Percentiles rank a stretch among this genome's conserved stretches.
phyloP scores from a whole-genome alignment of 208 protist species.

The Endotrypanum monterogeii region DNA sequence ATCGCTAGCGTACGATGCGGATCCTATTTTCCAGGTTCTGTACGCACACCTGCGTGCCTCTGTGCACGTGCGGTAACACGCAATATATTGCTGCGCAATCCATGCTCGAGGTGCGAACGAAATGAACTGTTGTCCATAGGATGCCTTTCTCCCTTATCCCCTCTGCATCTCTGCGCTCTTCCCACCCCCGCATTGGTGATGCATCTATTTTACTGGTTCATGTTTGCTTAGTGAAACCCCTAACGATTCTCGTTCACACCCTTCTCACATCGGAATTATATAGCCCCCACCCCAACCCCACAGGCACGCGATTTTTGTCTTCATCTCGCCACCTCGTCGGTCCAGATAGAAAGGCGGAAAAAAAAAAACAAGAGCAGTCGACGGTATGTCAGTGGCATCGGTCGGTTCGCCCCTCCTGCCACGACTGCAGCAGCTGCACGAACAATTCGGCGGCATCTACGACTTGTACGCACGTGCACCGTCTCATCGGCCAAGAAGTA shows the following conservation, averaged over 20 bases:
- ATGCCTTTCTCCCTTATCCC: neutral
- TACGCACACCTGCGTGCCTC: neutral
- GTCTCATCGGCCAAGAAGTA: neutral
- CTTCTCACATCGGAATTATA: neutral
- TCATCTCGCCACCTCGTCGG: too few relatives aligned
- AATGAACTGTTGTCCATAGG: neutral
- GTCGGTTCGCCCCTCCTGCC: neutral
- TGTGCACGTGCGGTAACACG: neutral
- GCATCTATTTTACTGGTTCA: neutral
- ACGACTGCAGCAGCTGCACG: conserved; percentile 23
- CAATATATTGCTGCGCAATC: too few relatives aligned
- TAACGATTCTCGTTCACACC: neutral
- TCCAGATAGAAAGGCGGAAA: too few relatives aligned
- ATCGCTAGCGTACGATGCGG: neutral
- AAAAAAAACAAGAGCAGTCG: neutral
- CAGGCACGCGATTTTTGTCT: neutral
- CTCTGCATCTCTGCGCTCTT: neutral
- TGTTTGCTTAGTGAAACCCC: neutral
- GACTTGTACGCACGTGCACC: conserved; percentile 5
- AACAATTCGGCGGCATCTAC: conserved; percentile 18
- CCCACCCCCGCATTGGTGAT: neutral
- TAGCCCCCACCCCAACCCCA: neutral
- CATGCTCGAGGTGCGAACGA: neutral
- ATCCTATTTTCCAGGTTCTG: neutral
- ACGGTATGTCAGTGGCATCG: neutral